Evolutionary conservation across 495 filamentous ascomycete species (phyloP), one percentile per base, ranked within the genome.

Genomic region (Podospora appendiculata): DNA sequence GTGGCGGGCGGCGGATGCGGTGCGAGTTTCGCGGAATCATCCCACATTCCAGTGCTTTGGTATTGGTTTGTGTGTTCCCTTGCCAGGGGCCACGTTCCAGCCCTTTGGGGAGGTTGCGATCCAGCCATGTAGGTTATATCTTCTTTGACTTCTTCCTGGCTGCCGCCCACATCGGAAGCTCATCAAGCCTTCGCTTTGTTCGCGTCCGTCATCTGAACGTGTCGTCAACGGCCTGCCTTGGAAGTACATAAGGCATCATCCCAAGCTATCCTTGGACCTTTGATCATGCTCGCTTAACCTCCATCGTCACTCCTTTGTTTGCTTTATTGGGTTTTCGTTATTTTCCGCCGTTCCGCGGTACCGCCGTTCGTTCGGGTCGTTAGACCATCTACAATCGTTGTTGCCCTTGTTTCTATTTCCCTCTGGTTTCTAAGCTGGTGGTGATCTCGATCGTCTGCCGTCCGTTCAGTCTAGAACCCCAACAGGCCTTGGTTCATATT

Each of bases 231-330:
- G 41, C 43, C 47, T 55, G 53, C 53, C 45, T 18, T 58, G 50
- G 39, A 57, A 38, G 36, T 38, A 38, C 36, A 38, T 11, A 38
- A 38, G 36, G 36, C 10, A 38, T 13, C 25, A 25, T 25, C 25
- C 25, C 25, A 25, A 25, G 25, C 25, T 5, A 5, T 5, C 25
- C 25, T 2, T 25, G 25, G 25, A 25, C 25, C 25, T 25, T 25
- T 25, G 25, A 25, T 5, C 25, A 54, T 52, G 56, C 40, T 33
- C 46, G 43, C n/a, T 51, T 39, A 38, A 46, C 14, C 50, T 39
- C 35, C 41, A 41, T 38, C 34, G 53, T 34, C 59, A 55, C 55
- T 67, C 62, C 57, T 67, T 63, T 63, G 53, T 65, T 60, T 60
- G 47, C 50, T 48, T 60, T 40, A 40, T 18, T 8, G 6, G 12